Evolutionary conservation across 169 alveolate genomes (phyloP).

Genomic region (Plasmodium falciparum): DNA sequence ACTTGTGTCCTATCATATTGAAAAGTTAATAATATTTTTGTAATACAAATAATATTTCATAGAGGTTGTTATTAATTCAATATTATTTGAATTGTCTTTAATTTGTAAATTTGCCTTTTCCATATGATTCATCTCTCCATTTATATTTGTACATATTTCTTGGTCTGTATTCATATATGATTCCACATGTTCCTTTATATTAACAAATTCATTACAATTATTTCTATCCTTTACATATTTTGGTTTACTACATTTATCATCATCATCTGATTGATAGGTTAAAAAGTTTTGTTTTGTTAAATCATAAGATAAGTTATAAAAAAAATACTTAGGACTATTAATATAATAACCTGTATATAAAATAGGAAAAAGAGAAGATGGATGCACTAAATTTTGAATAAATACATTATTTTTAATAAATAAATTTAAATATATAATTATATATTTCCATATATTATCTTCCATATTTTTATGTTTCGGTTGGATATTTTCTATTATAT

Average conservation of each 20-base stretch:
- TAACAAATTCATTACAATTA: not conserved
- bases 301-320: constrained; percentile 47
- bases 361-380: constrained; percentile 48
- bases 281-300: constrained; percentile 39
- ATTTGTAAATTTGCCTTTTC: constrained; percentile 14
- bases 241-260: no score
- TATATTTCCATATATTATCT: constrained; percentile 56
- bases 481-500: constrained; percentile 42
- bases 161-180: not conserved
- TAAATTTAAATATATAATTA: constrained; percentile 61
- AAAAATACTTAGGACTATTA: constrained; percentile 61
- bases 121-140: not conserved
- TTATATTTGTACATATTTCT: no score
- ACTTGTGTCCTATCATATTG: constrained; percentile 7
- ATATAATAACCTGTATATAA: constrained; percentile 66
- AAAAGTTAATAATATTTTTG: constrained; percentile 69
- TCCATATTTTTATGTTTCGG: constrained; percentile 65
- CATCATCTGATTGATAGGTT: not conserved
- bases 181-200: constrained; percentile 31
- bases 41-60: constrained; percentile 39
- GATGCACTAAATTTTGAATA: constrained; percentile 48
- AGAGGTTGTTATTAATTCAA: constrained; percentile 23
- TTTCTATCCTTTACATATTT: constrained; percentile 11
- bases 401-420: constrained; percentile 66
- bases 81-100: constrained; percentile 33